phyloP scores from a whole-genome alignment of 495 filamentous ascomycete species.

The Daldinia childiae region DNA sequence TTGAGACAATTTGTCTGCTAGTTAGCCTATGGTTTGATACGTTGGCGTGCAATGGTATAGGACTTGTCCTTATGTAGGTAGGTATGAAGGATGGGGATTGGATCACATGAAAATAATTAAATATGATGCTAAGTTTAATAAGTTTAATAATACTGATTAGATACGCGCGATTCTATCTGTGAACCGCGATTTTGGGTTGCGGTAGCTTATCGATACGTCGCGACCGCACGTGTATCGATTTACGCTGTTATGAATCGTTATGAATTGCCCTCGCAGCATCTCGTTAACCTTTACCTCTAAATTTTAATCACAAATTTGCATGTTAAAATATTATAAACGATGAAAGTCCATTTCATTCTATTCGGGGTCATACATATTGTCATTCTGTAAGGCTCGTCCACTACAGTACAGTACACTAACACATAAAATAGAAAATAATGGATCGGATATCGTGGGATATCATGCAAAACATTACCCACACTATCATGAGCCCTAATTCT shows the following conservation, averaged over 20 bases:
- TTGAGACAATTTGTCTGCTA: not conserved
- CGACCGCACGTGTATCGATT: slow-evolving; percentile 41
- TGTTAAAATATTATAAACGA: not conserved
- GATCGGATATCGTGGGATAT: slow-evolving; percentile 37
- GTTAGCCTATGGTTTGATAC: slow-evolving; percentile 1
- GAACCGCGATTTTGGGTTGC: slow-evolving; percentile 35
- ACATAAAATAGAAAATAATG: slow-evolving; percentile 24
- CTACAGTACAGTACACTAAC: slow-evolving; percentile 22
- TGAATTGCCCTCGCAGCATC: too few species aligned
- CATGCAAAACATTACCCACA: slow-evolving; percentile 30
- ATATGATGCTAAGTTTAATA: not conserved
- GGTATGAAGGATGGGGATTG: not conserved
- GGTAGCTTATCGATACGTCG: slow-evolving; percentile 41
- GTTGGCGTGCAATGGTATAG: not conserved
- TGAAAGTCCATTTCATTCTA: slow-evolving; percentile 9
- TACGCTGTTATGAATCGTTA: too few species aligned
- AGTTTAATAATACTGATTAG: slow-evolving; percentile 6
- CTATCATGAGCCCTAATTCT: slow-evolving; percentile 13
- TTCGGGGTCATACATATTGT: slow-evolving; percentile 19
- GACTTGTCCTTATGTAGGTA: not conserved
- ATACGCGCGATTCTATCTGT: slow-evolving; percentile 25
- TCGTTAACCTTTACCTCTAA: not conserved
- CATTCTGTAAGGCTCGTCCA: slow-evolving; percentile 33
- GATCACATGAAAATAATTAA: slow-evolving; percentile 1
- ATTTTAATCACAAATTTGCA: not conserved